phyloP scores from a whole-genome alignment of 129 eudicot genomes.

The Oenanthe sinensis region DNA sequence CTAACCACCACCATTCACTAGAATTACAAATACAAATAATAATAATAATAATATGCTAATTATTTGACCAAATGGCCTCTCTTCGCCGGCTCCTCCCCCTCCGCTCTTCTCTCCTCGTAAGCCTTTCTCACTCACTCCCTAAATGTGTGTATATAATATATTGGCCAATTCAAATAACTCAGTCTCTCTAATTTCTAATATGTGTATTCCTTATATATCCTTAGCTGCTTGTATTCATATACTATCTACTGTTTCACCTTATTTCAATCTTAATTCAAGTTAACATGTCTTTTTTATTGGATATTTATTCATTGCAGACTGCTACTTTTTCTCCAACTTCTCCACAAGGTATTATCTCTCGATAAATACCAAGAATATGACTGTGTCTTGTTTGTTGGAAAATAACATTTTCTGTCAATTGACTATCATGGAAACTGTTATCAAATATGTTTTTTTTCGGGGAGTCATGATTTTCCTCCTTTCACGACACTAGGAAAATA shows the following conservation, averaged over 20 bases:
- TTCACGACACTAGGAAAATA: too few species aligned
- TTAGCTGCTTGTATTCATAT: too few species aligned
- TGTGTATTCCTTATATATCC: too few species aligned
- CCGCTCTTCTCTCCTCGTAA: slow-evolving; percentile 33
- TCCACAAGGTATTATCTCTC: slow-evolving; percentile 21
- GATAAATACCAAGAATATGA: not conserved
- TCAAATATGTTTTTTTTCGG: too few species aligned
- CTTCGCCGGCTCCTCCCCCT: slow-evolving; percentile 33
- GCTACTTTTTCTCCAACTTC: slow-evolving; percentile 16
- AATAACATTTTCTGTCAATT: too few species aligned
- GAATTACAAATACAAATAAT: too few species aligned
- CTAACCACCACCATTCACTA: slow-evolving; percentile 3
- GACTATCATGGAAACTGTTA: too few species aligned
- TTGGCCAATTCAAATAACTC: too few species aligned
- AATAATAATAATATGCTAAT: too few species aligned
- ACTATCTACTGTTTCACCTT: too few species aligned
- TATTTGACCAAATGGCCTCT: slow-evolving; percentile 28
- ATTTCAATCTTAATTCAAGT: not conserved
- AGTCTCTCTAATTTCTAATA: too few species aligned
- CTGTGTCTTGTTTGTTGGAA: not conserved
- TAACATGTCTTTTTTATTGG: not conserved
- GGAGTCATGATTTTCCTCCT: too few species aligned
- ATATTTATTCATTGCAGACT: slow-evolving; percentile 24
- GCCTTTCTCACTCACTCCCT: slow-evolving; percentile 2
- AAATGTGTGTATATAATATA: not conserved